phyloP scores from a whole-genome alignment of 2,329 filamentous ascomycete genomes.

The Paracamarosporium sp. region DNA sequence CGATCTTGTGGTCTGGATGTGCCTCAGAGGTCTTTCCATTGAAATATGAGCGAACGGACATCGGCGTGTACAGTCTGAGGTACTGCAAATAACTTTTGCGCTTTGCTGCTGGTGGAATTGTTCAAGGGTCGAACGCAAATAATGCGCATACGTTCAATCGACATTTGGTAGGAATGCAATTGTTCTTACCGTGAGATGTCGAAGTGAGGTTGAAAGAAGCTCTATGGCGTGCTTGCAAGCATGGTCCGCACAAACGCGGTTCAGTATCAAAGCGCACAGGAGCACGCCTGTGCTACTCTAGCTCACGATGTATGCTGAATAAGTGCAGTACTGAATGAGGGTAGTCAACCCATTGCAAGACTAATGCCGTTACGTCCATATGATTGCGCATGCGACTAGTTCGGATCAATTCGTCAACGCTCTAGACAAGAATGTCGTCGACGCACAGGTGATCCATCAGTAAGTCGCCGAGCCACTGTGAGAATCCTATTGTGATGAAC shows the following conservation, averaged over 20 bases:
- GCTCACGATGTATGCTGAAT: neutral
- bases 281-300: neutral
- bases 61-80: neutral
- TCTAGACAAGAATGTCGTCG: neutral
- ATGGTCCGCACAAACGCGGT: neutral
- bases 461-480: neutral
- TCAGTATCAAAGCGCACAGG: neutral
- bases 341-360: neutral
- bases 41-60: neutral
- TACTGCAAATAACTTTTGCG: neutral
- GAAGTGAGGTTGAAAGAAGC: conserved; percentile 9
- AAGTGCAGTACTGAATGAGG: neutral
- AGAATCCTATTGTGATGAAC: no score
- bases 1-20: neutral
- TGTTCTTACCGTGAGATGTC: neutral
- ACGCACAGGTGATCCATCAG: neutral
- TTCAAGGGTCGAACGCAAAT: no score
- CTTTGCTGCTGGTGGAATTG: neutral
- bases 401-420: neutral
- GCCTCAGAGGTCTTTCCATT: neutral
- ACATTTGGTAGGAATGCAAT: neutral
- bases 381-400: neutral
- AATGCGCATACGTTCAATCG: neutral
- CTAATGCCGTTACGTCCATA: neutral
- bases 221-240: conserved; percentile 6